Percentiles rank a stretch among this genome's conserved stretches.
Evolutionary conservation across 495 filamentous ascomycete genomes (phyloP).

Genomic region (Xylaria flabelliformis): DNA sequence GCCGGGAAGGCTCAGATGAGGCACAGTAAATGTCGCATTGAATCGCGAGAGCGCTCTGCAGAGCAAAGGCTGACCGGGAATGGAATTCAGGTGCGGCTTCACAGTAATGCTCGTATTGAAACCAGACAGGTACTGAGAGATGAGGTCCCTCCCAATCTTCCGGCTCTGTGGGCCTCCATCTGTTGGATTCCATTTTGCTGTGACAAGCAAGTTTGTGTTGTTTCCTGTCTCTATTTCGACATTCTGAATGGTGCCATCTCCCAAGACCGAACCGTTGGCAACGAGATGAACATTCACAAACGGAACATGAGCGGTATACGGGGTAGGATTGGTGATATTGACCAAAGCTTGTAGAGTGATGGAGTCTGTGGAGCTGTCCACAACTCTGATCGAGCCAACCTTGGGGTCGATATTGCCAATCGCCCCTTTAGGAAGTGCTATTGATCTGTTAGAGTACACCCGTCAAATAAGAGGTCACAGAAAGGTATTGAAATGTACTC

Average conservation of each 20-base stretch:
- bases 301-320: constrained; percentile 80
- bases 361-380: constrained; percentile 70
- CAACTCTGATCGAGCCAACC: constrained; percentile 67
- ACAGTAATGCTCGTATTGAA: constrained; percentile 81
- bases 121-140: constrained; percentile 88
- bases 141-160: constrained; percentile 68
- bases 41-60: constrained; percentile 75
- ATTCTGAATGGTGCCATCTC: constrained; percentile 70
- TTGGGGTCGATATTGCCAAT: constrained; percentile 63
- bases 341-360: constrained; percentile 70
- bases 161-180: constrained; percentile 65
- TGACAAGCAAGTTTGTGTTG: constrained; percentile 73
- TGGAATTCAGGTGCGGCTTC: constrained; percentile 67
- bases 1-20: constrained; percentile 64
- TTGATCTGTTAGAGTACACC: constrained; percentile 33
- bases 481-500: constrained; percentile 28
- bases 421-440: constrained; percentile 47
- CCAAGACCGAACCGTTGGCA: constrained; percentile 75
- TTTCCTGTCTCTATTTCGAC: constrained; percentile 67
- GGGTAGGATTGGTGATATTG: constrained; percentile 88
- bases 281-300: constrained; percentile 76
- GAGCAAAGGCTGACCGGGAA: constrained; percentile 76
- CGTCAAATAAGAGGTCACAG: constrained; percentile 30
- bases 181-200: constrained; percentile 75
- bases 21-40: constrained; percentile 70